These are phyloP conservation scores for Acrodontium crateriforme DNA, from an alignment of 2,329 filamentous ascomycete species.

Conservation along the genomic window DNA sequence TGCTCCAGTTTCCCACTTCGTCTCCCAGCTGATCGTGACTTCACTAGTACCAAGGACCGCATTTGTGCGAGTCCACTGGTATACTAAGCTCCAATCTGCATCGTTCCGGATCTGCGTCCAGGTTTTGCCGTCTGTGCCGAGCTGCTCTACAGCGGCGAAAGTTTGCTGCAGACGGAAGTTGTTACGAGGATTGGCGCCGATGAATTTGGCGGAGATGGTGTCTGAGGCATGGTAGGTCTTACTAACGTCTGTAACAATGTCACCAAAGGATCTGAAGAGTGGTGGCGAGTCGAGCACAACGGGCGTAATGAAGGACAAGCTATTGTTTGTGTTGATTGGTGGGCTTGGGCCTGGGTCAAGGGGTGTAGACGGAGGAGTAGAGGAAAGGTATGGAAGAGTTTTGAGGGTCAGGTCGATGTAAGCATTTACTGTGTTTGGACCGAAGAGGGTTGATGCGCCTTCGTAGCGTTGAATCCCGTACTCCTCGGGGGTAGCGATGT, in stretches of 20 bases:
- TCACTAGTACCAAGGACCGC: slow-evolving; percentile 60
- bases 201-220: slow-evolving; percentile 55
- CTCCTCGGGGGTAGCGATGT: slow-evolving; percentile 66
- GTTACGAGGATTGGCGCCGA: slow-evolving; percentile 82
- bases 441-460: slow-evolving; percentile 84
- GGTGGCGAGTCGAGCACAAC: slow-evolving; percentile 62
- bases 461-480: slow-evolving; percentile 82
- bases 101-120: slow-evolving; percentile 64
- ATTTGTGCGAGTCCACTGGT: slow-evolving; percentile 62
- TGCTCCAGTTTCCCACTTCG: slow-evolving; percentile 36
- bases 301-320: slow-evolving; percentile 64
- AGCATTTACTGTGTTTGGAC: slow-evolving; percentile 66
- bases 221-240: slow-evolving; percentile 41
- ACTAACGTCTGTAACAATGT: slow-evolving; percentile 43
- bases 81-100: slow-evolving; percentile 71
- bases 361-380: slow-evolving; percentile 22
- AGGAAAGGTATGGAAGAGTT: slow-evolving; percentile 52
- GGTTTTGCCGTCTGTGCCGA: slow-evolving; percentile 26
- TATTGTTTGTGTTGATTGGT: slow-evolving; percentile 64
- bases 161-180: slow-evolving; percentile 67
- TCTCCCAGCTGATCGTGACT: slow-evolving; percentile 70
- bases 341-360: slow-evolving; percentile 44
- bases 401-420: slow-evolving; percentile 77
- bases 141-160: slow-evolving; percentile 61
- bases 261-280: slow-evolving; percentile 55